Percentiles rank a stretch among this genome's conserved stretches.
phyloP scores from a whole-genome alignment of 129 eudicot species.

The Sambucus nigra region DNA sequence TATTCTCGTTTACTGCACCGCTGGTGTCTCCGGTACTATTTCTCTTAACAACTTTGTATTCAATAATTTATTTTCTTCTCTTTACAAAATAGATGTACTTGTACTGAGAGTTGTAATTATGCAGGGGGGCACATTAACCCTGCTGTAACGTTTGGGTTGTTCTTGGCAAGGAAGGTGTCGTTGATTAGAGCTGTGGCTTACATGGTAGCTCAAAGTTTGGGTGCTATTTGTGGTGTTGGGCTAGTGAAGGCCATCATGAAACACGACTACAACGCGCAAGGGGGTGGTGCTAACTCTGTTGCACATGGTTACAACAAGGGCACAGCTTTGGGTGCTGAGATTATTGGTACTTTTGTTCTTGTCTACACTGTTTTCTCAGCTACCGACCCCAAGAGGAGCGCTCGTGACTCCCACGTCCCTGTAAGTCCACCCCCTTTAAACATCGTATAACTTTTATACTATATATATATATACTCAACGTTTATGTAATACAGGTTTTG shows the following conservation, averaged over 20 bases:
- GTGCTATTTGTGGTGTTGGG: constrained; percentile 86
- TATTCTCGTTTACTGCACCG: constrained; percentile 92
- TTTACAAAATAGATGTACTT: not conserved
- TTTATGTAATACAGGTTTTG: constrained; percentile 39
- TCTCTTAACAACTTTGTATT: not conserved
- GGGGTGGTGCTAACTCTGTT: constrained; percentile 77
- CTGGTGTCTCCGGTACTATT: constrained; percentile 73
- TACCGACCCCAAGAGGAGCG: constrained; percentile 85
- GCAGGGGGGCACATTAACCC: constrained; percentile 90
- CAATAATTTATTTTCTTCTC: no score
- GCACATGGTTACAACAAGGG: constrained; percentile 68
- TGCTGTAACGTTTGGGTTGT: constrained; percentile 81
- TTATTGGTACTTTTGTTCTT: constrained; percentile 77
- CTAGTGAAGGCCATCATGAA: constrained; percentile 77
- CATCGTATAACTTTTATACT: no score
- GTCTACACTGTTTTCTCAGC: constrained; percentile 95
- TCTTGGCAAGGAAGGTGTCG: constrained; percentile 75
- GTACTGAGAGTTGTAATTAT: not conserved
- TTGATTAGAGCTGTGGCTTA: constrained; percentile 55
- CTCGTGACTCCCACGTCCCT: constrained; percentile 96
- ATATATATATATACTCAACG: no score
- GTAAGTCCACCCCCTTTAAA: constrained; percentile 34
- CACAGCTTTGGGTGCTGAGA: constrained; percentile 87
- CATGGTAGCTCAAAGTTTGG: constrained; percentile 73
- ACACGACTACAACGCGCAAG: constrained; percentile 43